phyloP scores from a whole-genome alignment of 192 early-diverging fungal genomes.

The Coemansia sp. region DNA sequence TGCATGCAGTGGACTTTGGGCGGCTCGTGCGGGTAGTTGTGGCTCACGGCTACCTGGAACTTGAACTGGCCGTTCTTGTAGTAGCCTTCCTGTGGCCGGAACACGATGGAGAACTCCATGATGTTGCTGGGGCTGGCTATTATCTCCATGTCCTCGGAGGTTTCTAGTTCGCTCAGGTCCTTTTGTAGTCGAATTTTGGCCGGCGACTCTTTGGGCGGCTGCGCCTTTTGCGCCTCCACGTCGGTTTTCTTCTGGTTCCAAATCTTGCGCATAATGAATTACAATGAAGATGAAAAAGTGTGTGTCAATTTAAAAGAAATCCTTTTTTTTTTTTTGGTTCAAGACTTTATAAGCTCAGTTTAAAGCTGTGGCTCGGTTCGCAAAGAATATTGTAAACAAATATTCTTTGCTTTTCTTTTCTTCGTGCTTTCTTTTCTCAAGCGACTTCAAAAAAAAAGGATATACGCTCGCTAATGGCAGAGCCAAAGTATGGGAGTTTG shows the following conservation, averaged over 20 bases:
- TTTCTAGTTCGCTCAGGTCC: slow-evolving; percentile 80
- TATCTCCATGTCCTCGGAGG: slow-evolving; percentile 78
- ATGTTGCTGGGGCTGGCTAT: slow-evolving; percentile 71
- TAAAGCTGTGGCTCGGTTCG: not conserved
- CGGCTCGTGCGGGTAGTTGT: slow-evolving; percentile 92
- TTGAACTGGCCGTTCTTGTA: slow-evolving; percentile 80
- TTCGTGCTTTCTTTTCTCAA: slow-evolving; percentile 3
- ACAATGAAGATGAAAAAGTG: not conserved
- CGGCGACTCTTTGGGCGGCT: slow-evolving; percentile 73
- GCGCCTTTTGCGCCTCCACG: slow-evolving; percentile 68
- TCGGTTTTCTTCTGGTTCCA: slow-evolving; percentile 83
- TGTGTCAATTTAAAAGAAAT: not conserved
- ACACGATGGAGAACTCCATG: slow-evolving; percentile 77
- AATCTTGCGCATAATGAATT: slow-evolving; percentile 76
- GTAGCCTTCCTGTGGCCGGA: slow-evolving; percentile 83
- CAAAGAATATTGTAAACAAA: not conserved
- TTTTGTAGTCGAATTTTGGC: slow-evolving; percentile 92
- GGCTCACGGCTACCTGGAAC: slow-evolving; percentile 79
- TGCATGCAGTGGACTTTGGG: slow-evolving; percentile 89
- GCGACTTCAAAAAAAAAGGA: not conserved
- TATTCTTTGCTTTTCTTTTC: not conserved
- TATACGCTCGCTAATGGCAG: slow-evolving; percentile 1
- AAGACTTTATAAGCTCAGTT: not conserved
- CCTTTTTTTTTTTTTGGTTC: slow-evolving; percentile 3
- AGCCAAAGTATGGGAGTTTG: slow-evolving; percentile 35